These are phyloP conservation scores for Alternaria solani DNA, from an alignment of 2,329 filamentous ascomycete species.

Conservation along the genomic window DNA sequence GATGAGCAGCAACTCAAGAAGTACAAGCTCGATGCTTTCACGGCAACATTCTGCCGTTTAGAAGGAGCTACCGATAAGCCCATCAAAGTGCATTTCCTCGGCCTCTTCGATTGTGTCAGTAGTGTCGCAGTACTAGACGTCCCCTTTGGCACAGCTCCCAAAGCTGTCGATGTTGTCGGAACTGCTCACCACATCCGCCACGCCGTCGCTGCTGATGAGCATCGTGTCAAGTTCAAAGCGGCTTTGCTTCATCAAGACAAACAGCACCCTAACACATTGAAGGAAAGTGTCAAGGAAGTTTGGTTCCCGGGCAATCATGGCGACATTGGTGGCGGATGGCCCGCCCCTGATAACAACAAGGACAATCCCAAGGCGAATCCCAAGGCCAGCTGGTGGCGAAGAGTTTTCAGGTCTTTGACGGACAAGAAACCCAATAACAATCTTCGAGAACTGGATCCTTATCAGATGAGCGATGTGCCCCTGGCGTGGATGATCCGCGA, in stretches of 20 bases:
- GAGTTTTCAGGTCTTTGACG: not conserved
- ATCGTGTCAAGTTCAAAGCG: slow-evolving; percentile 55
- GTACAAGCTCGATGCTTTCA: slow-evolving; percentile 51
- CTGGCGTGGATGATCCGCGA: slow-evolving; percentile 14
- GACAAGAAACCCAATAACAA: not conserved
- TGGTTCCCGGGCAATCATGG: slow-evolving; percentile 57
- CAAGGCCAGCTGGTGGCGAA: slow-evolving; percentile 1
- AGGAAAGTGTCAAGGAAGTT: slow-evolving; percentile 41
- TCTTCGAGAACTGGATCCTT: not conserved
- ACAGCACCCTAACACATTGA: slow-evolving; percentile 14
- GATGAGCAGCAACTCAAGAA: slow-evolving; percentile 32
- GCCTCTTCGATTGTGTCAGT: slow-evolving; percentile 54
- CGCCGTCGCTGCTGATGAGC: slow-evolving; percentile 57
- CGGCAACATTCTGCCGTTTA: slow-evolving; percentile 53
- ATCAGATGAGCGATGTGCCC: slow-evolving; percentile 12
- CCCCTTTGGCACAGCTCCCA: slow-evolving; percentile 51
- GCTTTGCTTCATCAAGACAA: slow-evolving; percentile 48
- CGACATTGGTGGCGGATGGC: slow-evolving; percentile 55
- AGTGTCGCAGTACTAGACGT: slow-evolving; percentile 53
- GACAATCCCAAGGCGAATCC: not conserved
- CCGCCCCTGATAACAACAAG: not conserved
- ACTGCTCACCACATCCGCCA: slow-evolving; percentile 52
- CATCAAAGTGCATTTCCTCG: slow-evolving; percentile 55
- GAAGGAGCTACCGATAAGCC: slow-evolving; percentile 21
- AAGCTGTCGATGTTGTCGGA: slow-evolving; percentile 36